These are phyloP conservation scores for Quercus rubra DNA, from an alignment of 306 rosid species.

Conservation along the genomic window DNA sequence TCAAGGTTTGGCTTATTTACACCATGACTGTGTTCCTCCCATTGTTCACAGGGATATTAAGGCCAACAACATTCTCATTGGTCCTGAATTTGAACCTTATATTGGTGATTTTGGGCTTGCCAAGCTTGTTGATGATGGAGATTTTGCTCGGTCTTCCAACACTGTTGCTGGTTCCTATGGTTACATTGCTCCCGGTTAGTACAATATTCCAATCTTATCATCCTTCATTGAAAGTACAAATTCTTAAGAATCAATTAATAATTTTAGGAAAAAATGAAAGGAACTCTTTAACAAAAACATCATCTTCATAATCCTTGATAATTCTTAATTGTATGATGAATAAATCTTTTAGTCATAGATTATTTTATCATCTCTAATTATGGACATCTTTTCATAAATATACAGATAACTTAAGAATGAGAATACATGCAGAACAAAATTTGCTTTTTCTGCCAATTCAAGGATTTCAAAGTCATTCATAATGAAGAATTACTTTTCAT, in stretches of 20 bases:
- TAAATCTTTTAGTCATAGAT: no score
- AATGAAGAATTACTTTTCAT: no score
- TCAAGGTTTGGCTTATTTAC: conserved; percentile 86
- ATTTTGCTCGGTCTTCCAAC: conserved; percentile 68
- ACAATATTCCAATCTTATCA: conserved; percentile 4
- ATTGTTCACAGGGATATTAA: conserved; percentile 89
- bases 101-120: conserved; percentile 94
- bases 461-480: no score
- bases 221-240: not conserved
- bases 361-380: no score
- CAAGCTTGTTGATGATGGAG: conserved; percentile 75
- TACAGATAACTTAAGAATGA: no score
- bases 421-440: no score
- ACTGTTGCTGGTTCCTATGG: conserved; percentile 93
- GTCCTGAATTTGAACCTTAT: conserved; percentile 78
- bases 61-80: conserved; percentile 88
- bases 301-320: no score
- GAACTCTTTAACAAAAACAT: no score
- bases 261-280: not conserved
- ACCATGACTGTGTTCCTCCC: conserved; percentile 90
- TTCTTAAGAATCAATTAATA: not conserved
- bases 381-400: no score
- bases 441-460: no score
- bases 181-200: conserved; percentile 90
- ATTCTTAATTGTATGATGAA: no score